Evolutionary conservation across 2,329 filamentous ascomycete genomes (phyloP).

Genomic region (Claviceps pazoutovae): DNA sequence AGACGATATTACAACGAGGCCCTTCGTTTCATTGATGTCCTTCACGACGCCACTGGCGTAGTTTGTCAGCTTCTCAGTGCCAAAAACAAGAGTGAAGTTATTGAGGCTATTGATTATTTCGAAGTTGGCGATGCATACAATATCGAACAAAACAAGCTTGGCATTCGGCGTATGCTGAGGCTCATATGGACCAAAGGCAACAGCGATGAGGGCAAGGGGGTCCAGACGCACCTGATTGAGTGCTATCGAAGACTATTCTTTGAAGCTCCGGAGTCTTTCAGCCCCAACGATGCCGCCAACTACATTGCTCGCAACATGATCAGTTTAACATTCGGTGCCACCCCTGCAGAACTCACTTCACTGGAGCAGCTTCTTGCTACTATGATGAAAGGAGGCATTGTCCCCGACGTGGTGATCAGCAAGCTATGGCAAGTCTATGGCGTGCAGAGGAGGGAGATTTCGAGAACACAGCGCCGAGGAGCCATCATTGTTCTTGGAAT

Average conservation of each 20-base stretch:
- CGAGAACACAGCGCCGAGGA: conserved; percentile 75
- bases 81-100: conserved; percentile 95
- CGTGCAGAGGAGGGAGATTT: conserved; percentile 85
- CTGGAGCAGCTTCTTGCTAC: conserved; percentile 88
- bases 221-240: conserved; percentile 91
- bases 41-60: conserved; percentile 67
- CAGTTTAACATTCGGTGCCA: conserved; percentile 89
- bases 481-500: conserved; percentile 95
- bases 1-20: conserved; percentile 89
- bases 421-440: conserved; percentile 98
- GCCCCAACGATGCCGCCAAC: conserved; percentile 77
- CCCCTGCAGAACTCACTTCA: conserved; percentile 86
- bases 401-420: conserved; percentile 71
- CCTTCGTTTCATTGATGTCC: conserved; percentile 79
- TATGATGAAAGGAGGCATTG: conserved; percentile 90
- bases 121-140: conserved; percentile 92
- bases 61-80: conserved; percentile 83
- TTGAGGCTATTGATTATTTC: conserved; percentile 98
- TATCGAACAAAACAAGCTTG: conserved; percentile 80
- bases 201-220: conserved; percentile 95
- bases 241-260: conserved; percentile 95
- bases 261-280: conserved; percentile 81
- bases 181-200: conserved; percentile 99
- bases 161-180: conserved; percentile 88
- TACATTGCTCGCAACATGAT: conserved; percentile 98